Conservation (phyloP, 129 eudicot species). For the Ambrosia artemisiifolia region DNA sequence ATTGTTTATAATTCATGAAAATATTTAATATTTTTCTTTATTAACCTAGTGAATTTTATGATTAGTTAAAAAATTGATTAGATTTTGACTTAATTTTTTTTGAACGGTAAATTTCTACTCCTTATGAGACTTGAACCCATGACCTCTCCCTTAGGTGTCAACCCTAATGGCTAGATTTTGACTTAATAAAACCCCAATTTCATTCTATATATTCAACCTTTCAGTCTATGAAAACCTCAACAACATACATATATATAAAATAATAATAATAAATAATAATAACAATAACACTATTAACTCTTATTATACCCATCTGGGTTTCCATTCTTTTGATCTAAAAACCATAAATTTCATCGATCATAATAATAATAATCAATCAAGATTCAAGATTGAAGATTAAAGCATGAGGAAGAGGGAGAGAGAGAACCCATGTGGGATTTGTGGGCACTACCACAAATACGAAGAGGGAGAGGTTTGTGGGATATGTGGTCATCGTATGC, state of each 20-base stretch:
- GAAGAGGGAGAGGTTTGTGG: constrained; percentile 98
- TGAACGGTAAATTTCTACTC: no score
- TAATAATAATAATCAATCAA: not conserved
- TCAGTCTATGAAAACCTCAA: not conserved
- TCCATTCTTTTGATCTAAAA: constrained; percentile 20
- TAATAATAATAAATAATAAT: no score
- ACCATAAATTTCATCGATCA: not conserved
- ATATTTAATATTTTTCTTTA: no score
- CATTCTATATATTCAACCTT: constrained; percentile 18
- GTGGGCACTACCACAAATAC: constrained; percentile 96
- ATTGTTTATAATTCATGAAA: no score
- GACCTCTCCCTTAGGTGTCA: no score
- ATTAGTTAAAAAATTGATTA: not conserved
- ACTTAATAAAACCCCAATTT: constrained; percentile 12
- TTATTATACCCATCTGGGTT: constrained; percentile 29
- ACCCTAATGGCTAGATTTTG: no score
- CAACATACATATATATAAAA: no score
- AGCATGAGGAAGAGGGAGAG: constrained; percentile 88
- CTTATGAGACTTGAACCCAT: no score
- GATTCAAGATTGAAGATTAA: not conserved
- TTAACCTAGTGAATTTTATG: no score
- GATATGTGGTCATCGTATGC: constrained; percentile 88
- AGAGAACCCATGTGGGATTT: constrained; percentile 90
- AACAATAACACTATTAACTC: constrained; percentile 12
- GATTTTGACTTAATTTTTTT: constrained; percentile 1